Evolutionary conservation across 1,139 yeast species (phyloP).

Genomic region (Sugiyamaella sp.): DNA sequence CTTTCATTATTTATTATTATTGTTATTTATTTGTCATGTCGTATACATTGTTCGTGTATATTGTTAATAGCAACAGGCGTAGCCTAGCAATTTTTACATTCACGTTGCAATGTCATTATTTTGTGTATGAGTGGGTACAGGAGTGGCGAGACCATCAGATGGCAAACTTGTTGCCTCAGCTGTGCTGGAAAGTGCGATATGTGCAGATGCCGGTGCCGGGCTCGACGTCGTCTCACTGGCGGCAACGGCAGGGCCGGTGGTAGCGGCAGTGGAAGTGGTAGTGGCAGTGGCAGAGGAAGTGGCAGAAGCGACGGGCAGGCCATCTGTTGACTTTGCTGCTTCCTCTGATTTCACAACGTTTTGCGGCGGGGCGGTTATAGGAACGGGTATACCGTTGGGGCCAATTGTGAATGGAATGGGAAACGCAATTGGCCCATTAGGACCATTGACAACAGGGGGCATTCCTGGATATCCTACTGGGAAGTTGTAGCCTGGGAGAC

Average conservation of each 20-base stretch:
- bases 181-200: too few species aligned
- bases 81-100: too few species aligned
- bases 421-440: conserved; percentile 4
- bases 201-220: too few species aligned
- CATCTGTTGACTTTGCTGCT: not conserved
- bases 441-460: not conserved
- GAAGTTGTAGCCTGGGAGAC: not conserved
- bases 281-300: not conserved
- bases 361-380: not conserved
- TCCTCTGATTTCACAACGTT: not conserved
- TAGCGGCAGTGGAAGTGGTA: too few species aligned
- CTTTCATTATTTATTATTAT: conserved; percentile 9
- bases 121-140: too few species aligned
- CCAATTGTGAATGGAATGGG: conserved; percentile 9
- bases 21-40: conserved; percentile 4
- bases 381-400: not conserved
- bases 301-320: not conserved
- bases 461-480: conserved; percentile 1
- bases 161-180: too few species aligned
- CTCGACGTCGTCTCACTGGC: not conserved
- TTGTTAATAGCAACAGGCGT: conserved; percentile 1
- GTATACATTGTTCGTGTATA: conserved; percentile 1
- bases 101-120: not conserved
- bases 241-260: not conserved
- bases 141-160: too few species aligned